Conservation (phyloP, 2,329 filamentous ascomycete species). For the Lachnellula subtilissima region DNA sequence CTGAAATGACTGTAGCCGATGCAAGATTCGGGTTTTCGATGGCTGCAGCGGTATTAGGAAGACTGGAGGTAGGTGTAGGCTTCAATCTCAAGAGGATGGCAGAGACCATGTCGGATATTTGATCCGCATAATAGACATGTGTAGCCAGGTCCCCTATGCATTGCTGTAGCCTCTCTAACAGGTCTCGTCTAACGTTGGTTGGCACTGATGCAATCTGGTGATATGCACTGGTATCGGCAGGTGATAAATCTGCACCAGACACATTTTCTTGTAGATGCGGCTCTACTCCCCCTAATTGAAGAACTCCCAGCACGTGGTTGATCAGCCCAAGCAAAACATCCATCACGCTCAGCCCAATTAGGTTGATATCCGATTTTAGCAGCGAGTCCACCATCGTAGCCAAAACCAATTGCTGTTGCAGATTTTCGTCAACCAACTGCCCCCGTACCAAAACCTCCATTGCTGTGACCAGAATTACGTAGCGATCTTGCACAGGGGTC, state of each 20-base stretch:
- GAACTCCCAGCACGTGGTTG: conserved; percentile 72
- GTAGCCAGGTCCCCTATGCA: conserved; percentile 90
- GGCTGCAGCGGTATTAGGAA: conserved; percentile 40
- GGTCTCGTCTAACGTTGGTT: conserved; percentile 49
- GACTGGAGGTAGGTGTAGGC: conserved; percentile 47
- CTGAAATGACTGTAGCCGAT: conserved; percentile 41
- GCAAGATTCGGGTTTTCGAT: conserved; percentile 42
- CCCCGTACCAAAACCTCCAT: conserved; percentile 70
- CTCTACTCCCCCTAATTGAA: conserved; percentile 54
- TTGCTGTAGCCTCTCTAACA: conserved; percentile 67
- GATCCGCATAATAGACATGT: conserved; percentile 94
- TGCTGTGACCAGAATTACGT: conserved; percentile 77
- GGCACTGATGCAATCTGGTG: conserved; percentile 39
- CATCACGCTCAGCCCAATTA: conserved; percentile 95
- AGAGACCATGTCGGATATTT: conserved; percentile 89
- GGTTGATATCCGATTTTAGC: conserved; percentile 80
- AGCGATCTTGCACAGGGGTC: conserved; percentile 92
- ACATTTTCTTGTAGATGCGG: conserved; percentile 30
- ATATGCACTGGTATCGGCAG: conserved; percentile 28
- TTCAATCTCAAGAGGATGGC: conserved; percentile 75
- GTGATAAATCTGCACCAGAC: conserved; percentile 8
- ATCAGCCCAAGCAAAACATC: conserved; percentile 84
- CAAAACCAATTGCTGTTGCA: conserved; percentile 70
- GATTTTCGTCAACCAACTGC: conserved; percentile 62
- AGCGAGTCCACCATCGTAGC: conserved; percentile 76